Evolutionary conservation across 805 yeast species (phyloP).

Genomic region (Sugiyamaella smithiae): DNA sequence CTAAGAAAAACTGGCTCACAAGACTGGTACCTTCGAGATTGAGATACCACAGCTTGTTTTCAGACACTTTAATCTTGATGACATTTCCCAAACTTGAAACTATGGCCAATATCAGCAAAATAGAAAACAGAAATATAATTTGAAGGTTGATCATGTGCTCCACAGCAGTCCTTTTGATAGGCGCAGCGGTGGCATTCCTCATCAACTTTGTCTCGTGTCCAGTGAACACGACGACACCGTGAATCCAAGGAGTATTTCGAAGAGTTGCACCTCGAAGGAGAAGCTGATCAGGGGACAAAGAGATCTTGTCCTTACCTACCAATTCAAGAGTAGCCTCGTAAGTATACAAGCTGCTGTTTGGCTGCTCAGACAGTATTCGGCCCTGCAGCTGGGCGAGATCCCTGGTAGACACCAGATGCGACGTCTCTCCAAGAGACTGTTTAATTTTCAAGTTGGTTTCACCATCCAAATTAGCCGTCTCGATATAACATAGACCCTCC

Average conservation of each 20-base stretch:
- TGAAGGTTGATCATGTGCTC: slow-evolving; percentile 93
- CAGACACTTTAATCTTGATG: slow-evolving; percentile 56
- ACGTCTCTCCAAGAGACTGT: slow-evolving; percentile 79
- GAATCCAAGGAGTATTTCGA: slow-evolving; percentile 92
- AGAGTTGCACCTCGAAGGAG: slow-evolving; percentile 92
- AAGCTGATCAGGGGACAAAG: slow-evolving; percentile 87
- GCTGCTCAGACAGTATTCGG: slow-evolving; percentile 77
- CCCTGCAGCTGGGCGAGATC: slow-evolving; percentile 56
- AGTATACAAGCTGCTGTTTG: slow-evolving; percentile 90
- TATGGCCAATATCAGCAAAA: slow-evolving; percentile 69
- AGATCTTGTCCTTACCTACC: slow-evolving; percentile 39
- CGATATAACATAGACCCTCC: slow-evolving; percentile 95
- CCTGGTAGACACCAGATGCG: slow-evolving; percentile 62
- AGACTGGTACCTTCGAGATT: slow-evolving; percentile 65
- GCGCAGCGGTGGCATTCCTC: slow-evolving; percentile 99
- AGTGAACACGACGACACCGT: slow-evolving; percentile 90
- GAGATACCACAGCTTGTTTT: slow-evolving; percentile 58
- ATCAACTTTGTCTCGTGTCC: slow-evolving; percentile 98
- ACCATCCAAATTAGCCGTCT: slow-evolving; percentile 96
- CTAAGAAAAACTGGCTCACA: slow-evolving; percentile 74
- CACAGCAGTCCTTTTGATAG: slow-evolving; percentile 94
- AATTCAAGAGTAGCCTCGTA: slow-evolving; percentile 82
- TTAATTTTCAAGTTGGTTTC: slow-evolving; percentile 96
- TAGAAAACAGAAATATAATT: slow-evolving; percentile 80
- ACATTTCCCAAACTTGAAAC: slow-evolving; percentile 89